A percentile compares a stretch with the other conserved stretches of the same genome.
Evolutionary conservation across 768 basidiomycete genomes (phyloP).

Genomic region (Suillus subaureus): DNA sequence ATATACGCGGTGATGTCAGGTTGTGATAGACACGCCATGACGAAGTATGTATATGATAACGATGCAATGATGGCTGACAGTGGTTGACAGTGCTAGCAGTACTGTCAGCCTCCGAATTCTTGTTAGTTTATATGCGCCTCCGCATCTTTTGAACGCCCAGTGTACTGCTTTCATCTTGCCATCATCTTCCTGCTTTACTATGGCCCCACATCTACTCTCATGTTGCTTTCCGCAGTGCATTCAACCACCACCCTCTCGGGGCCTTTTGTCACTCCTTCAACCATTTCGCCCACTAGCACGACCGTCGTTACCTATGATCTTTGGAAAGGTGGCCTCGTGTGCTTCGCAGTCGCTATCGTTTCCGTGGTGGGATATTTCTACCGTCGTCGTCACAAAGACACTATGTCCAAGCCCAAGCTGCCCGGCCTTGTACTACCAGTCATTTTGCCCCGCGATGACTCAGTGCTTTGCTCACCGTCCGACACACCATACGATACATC

Average conservation of each 20-base stretch:
- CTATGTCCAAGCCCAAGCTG: not conserved
- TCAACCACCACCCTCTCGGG: not conserved
- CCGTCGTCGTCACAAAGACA: not conserved
- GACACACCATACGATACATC: not conserved
- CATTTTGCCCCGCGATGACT: not conserved
- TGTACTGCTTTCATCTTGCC: not conserved
- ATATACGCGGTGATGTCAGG: not conserved
- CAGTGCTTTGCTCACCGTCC: not conserved
- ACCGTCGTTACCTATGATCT: constrained; percentile 1
- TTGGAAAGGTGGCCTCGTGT: constrained; percentile 1
- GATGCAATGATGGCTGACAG: not conserved
- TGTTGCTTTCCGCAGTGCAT: not conserved
- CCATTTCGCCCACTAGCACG: not conserved
- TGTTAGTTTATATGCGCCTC: not conserved
- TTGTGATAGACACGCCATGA: not conserved
- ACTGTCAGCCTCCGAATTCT: not conserved
- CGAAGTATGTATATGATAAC: not conserved
- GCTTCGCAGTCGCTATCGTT: constrained; percentile 3
- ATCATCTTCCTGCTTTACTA: not conserved
- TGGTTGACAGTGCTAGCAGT: not conserved
- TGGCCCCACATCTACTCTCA: not conserved
- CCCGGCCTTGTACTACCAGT: not conserved
- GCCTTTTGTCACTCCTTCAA: not conserved
- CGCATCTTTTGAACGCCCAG: not conserved
- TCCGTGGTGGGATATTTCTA: constrained; percentile 2